Conservation (phyloP, 2,329 filamentous ascomycete genomes). For the Penicillium aurantiogriseum region DNA sequence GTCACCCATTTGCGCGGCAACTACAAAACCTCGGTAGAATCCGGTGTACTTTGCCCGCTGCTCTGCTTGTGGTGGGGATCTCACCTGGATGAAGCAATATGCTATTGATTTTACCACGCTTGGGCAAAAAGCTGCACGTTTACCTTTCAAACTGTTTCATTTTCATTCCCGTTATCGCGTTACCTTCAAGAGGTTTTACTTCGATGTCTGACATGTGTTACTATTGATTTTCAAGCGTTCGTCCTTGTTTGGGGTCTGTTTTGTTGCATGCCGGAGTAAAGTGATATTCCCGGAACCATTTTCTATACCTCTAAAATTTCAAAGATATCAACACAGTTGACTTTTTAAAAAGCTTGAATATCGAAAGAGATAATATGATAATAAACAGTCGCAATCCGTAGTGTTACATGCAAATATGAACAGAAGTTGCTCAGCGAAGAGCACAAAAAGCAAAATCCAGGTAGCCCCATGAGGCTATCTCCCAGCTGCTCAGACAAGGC, state of each 20-base stretch:
- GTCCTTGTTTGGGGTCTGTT: slow-evolving; percentile 7
- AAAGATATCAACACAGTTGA: background rate
- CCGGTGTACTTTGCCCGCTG: background rate
- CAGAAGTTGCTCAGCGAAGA: slow-evolving; percentile 5
- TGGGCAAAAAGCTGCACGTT: background rate
- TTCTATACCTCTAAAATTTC: slow-evolving; percentile 10
- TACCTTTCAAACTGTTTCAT: background rate
- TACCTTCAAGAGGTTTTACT: background rate
- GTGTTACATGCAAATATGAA: slow-evolving; percentile 13
- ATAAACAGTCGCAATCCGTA: slow-evolving; percentile 6
- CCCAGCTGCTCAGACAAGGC: background rate
- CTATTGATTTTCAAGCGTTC: slow-evolving; percentile 18
- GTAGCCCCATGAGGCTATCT: background rate
- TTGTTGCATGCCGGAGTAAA: slow-evolving; percentile 23
- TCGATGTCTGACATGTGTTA: slow-evolving; percentile 17
- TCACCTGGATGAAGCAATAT: background rate
- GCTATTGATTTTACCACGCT: background rate
- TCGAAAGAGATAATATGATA: background rate
- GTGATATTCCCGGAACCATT: slow-evolving; percentile 11
- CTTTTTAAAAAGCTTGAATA: background rate
- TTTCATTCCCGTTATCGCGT: background rate
- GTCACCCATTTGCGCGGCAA: slow-evolving; percentile 8
- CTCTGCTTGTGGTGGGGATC: background rate
- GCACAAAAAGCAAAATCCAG: background rate
- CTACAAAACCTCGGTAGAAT: slow-evolving; percentile 7